Conservation (phyloP, 225 moss, liverwort and hornwort species). For the Lunularia cruciata region DNA sequence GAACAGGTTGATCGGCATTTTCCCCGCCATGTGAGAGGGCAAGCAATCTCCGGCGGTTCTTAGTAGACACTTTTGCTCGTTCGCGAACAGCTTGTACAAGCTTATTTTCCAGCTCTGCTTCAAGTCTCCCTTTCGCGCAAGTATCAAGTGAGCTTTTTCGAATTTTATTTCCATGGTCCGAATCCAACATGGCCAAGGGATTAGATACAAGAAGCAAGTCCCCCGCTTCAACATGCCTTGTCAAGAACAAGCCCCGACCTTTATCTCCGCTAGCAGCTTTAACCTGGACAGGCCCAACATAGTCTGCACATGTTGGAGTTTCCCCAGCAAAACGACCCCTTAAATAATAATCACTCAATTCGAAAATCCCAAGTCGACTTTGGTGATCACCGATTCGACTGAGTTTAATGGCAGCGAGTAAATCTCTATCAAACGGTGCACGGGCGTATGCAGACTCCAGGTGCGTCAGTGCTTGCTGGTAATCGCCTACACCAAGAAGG, state of each 20-base stretch:
- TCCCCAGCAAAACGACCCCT: constrained; percentile 62
- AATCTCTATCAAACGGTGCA: constrained; percentile 73
- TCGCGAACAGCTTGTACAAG: constrained; percentile 44
- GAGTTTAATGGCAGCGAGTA: constrained; percentile 70
- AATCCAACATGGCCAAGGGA: constrained; percentile 57
- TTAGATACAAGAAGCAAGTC: constrained; percentile 77
- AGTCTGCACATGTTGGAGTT: constrained; percentile 64
- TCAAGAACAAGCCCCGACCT: constrained; percentile 62
- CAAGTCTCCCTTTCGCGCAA: constrained; percentile 27
- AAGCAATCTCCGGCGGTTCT: constrained; percentile 51
- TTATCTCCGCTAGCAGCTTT: constrained; percentile 52
- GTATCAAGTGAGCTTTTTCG: constrained; percentile 5
- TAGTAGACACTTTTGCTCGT: constrained; percentile 44
- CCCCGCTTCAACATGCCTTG: constrained; percentile 71
- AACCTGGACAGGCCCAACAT: constrained; percentile 66
- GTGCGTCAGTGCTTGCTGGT: constrained; percentile 68
- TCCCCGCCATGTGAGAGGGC: constrained; percentile 55
- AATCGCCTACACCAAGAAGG: constrained; percentile 69
- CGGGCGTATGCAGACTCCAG: constrained; percentile 66
- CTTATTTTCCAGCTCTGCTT: constrained; percentile 18
- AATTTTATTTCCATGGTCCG: constrained; percentile 30
- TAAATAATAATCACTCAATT: constrained; percentile 67
- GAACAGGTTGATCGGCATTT: constrained; percentile 30
- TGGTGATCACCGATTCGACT: constrained; percentile 66
- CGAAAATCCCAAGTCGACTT: constrained; percentile 70